phyloP scores from a whole-genome alignment of 2,329 filamentous ascomycete genomes.

The Thielaviopsis euricoi region DNA sequence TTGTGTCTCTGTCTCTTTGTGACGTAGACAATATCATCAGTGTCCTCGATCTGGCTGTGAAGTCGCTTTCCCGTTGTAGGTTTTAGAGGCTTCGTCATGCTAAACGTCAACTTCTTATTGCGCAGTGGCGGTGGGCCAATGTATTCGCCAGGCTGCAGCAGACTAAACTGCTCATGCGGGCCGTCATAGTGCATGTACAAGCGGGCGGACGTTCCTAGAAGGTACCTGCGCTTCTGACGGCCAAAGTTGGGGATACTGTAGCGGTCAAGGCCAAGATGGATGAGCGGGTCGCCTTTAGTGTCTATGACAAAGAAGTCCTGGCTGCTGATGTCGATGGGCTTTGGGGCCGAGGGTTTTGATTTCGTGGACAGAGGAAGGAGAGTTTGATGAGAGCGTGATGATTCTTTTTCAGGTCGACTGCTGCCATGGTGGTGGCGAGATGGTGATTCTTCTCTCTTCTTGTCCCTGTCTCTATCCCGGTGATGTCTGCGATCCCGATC shows the following conservation, averaged over 20 bases:
- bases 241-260: constrained; percentile 57
- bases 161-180: constrained; percentile 37
- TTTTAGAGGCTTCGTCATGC: constrained; percentile 3
- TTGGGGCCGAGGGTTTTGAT: background rate
- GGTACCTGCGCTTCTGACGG: constrained; percentile 48
- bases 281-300: constrained; percentile 58
- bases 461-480: background rate
- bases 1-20: constrained; percentile 12
- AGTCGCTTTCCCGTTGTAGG: background rate
- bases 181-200: constrained; percentile 52
- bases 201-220: constrained; percentile 48
- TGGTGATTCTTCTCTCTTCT: background rate
- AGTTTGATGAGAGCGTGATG: background rate
- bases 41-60: background rate
- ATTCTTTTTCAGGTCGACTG: background rate
- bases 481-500: background rate
- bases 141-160: constrained; percentile 27
- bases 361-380: background rate
- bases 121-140: constrained; percentile 4
- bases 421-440: background rate
- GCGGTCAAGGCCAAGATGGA: constrained; percentile 57
- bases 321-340: constrained; percentile 11
- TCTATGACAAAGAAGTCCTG: constrained; percentile 44
- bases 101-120: constrained; percentile 9
- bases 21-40: constrained; percentile 25